Base-by-base conservation (phyloP, 441 rosid species). In the Pelargonium cotyledonis region DNA sequence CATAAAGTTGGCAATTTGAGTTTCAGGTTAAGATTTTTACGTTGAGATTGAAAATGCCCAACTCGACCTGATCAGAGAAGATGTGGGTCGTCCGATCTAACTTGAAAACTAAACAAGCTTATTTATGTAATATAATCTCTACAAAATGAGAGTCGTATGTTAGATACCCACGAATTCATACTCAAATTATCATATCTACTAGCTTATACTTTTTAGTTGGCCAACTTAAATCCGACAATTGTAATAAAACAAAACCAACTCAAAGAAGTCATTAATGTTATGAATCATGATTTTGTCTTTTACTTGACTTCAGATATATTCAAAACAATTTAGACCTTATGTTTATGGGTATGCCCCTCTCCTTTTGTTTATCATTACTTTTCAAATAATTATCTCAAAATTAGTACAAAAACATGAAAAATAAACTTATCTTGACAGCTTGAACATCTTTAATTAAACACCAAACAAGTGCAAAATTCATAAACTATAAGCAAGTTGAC, bases 361-460 rank as follows among this genome's bases (percentile, higher is more conserved):
- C 55, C 15, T 49, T 16, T 55, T 55, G 26, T 55, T 55, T 55
- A 55, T 55, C 61, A 55, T 55, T 18, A 55, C 61, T 55, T 55
- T 55, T 55, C 61, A 55, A 55, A 53, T 19, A 53, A 16, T 55
- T 6, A 16, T 55, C 15, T 46, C 51, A 16, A 9, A 55, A 16
- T 16, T 55, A 16, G 61, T 55, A 55, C 9, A 8, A 16, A 16
- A 55, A 26, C 29, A 26, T 18, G 23, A 55, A 55, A 55, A 55
- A 16, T 55, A 6, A 55, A 19, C 60, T 60, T 60, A 18, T 60
- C 64, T 60, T 60, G 64, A 60, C 64, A 60, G 64, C 31, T 60
- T 60, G 64, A 60, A 23, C 64, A 23, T 7, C 64, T 60, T 23
- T 60, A 23, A 21, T 58, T 23, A 60, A 21, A 60, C 14, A 60